Percentiles rank a stretch among this genome's conserved stretches.
These are phyloP conservation scores for Acanthamoeba healyi DNA, from an alignment of 208 protist genomes.

Conservation along the genomic window DNA sequence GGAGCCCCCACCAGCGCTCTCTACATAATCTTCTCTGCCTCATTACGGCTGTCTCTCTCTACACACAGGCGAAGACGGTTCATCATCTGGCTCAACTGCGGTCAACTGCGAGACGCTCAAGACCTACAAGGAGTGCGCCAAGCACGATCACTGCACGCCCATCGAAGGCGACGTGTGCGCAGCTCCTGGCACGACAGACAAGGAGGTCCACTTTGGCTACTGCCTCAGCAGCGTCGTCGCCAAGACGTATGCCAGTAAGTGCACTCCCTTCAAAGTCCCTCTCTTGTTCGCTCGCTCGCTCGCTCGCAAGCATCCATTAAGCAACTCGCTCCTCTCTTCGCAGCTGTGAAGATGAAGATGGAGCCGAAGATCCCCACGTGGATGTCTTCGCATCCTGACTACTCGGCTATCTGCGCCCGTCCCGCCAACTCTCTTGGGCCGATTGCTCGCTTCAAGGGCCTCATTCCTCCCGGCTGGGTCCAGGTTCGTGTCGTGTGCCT, in stretches of 20 bases:
- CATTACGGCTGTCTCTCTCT: no score
- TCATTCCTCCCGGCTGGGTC: slow-evolving; percentile 48
- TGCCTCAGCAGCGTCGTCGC: neutral
- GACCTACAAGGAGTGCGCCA: neutral
- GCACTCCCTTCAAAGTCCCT: neutral
- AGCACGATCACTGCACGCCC: neutral
- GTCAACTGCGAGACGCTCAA: neutral
- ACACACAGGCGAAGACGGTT: neutral
- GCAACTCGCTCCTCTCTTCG: neutral
- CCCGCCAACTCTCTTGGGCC: neutral
- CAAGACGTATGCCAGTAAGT: neutral
- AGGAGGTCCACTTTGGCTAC: neutral
- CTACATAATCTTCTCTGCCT: no score
- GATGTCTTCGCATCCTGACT: slow-evolving; percentile 43
- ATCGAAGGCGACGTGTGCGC: neutral
- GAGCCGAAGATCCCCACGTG: slow-evolving; percentile 6
- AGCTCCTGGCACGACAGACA: neutral
- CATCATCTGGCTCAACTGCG: neutral
- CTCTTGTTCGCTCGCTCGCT: no score
- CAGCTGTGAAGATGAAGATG: neutral
- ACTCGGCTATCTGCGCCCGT: slow-evolving; percentile 24
- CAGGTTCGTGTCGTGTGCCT: neutral
- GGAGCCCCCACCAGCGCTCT: no score
- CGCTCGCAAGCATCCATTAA: neutral
- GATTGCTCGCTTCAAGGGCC: neutral